Conservation (phyloP, 2,329 filamentous ascomycete genomes). For the Tolypocladium sp. region DNA sequence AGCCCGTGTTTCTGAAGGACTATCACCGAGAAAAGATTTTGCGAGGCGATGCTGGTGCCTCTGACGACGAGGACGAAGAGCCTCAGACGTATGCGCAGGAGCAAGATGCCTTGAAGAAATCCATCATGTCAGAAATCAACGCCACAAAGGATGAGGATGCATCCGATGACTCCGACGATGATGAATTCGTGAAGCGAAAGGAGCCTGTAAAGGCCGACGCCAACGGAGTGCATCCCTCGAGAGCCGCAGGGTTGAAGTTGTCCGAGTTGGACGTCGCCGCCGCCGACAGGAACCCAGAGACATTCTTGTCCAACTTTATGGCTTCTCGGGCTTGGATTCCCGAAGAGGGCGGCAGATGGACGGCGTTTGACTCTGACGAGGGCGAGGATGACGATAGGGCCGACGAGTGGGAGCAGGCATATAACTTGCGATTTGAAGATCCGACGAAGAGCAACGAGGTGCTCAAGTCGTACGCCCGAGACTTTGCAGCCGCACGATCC, state of each 20-base stretch:
- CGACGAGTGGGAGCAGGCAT: conserved; percentile 84
- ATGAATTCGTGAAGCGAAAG: conserved; percentile 67
- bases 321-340: conserved; percentile 84
- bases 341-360: conserved; percentile 54
- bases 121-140: conserved; percentile 74
- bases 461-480: conserved; percentile 81
- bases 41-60: conserved; percentile 54
- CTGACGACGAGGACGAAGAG: conserved; percentile 45
- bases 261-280: conserved; percentile 58
- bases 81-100: conserved; percentile 77
- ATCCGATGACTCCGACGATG: conserved; percentile 46
- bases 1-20: conserved; percentile 77
- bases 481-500: conserved; percentile 70
- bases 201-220: conserved; percentile 29
- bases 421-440: conserved; percentile 94
- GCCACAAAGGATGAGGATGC: conserved; percentile 39
- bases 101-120: conserved; percentile 72
- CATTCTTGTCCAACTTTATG: conserved; percentile 92
- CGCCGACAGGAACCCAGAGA: conserved; percentile 84
- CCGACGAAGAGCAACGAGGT: conserved; percentile 81
- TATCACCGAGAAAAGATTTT: conserved; percentile 91
- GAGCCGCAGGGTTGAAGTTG: conserved; percentile 35
- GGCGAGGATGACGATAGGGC: conserved; percentile 73
- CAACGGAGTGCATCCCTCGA: conserved; percentile 48
- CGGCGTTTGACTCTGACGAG: conserved; percentile 88